A percentile compares a stretch with the other conserved stretches of the same genome.
These are phyloP conservation scores for Monoraphidium neglectum DNA, from an alignment of 139 green algal genomes.

Conservation along the genomic window DNA sequence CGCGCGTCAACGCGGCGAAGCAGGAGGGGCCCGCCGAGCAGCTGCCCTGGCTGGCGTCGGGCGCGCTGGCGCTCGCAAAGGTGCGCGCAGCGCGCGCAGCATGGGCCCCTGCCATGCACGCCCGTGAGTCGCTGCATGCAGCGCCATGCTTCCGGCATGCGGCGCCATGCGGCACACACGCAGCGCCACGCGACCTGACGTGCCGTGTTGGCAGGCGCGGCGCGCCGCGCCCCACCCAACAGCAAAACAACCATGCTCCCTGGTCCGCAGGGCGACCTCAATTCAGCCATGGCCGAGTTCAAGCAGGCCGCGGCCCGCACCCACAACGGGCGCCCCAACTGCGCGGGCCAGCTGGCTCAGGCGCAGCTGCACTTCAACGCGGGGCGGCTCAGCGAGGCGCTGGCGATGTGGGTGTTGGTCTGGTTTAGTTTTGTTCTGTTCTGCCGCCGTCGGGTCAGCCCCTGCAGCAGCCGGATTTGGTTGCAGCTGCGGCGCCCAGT, in stretches of 20 bases:
- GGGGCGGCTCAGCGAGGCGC: conserved; percentile 58
- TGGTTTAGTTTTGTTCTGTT: background rate
- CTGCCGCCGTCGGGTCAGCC: background rate
- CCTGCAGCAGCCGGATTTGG: no score
- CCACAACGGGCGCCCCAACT: conserved; percentile 62
- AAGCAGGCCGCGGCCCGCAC: conserved; percentile 24
- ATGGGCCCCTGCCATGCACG: background rate
- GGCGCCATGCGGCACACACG: no score
- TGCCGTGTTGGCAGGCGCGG: background rate
- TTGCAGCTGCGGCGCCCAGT: no score
- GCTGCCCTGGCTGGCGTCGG: conserved; percentile 64
- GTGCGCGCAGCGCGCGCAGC: conserved; percentile 27
- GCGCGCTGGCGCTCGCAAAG: conserved; percentile 57
- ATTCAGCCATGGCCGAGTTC: conserved; percentile 48
- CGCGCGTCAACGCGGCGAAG: conserved; percentile 43
- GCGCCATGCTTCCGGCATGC: background rate
- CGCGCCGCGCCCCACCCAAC: background rate
- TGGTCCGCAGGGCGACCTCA: conserved; percentile 45
- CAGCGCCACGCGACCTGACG: no score
- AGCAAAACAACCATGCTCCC: no score
- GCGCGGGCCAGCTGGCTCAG: conserved; percentile 62
- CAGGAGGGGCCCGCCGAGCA: conserved; percentile 52
- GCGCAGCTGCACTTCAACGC: conserved; percentile 60
- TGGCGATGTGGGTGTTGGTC: conserved; percentile 46
- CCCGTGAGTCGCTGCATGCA: background rate